Evolutionary conservation across 1,139 yeast species (phyloP).

Genomic region (Eremothecium coryli): DNA sequence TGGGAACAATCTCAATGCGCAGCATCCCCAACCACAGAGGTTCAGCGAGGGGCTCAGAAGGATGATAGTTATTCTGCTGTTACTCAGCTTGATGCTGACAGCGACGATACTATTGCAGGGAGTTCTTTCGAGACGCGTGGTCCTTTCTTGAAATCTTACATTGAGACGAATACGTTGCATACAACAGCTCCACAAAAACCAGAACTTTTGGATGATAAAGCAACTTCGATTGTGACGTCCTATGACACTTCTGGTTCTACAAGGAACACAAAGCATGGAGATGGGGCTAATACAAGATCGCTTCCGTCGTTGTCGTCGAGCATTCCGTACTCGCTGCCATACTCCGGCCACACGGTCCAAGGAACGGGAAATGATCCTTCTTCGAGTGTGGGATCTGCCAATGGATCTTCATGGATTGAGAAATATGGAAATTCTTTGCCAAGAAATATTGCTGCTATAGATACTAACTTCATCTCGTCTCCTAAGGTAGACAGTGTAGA

Average conservation of each 20-base stretch:
- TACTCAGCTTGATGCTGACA: constrained; percentile 22
- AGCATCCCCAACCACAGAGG: not conserved
- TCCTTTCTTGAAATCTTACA: constrained; percentile 26
- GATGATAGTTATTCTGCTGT: constrained; percentile 22
- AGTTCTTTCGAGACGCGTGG: constrained; percentile 12
- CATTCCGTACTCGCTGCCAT: constrained; percentile 67
- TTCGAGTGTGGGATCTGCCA: constrained; percentile 23
- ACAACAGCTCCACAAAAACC: constrained; percentile 24
- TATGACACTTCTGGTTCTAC: not conserved
- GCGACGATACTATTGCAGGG: constrained; percentile 12
- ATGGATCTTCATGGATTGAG: constrained; percentile 28
- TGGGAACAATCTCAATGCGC: not conserved
- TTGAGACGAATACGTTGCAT: constrained; percentile 30
- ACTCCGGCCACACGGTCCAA: constrained; percentile 25
- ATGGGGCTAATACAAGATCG: constrained; percentile 1
- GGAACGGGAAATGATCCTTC: constrained; percentile 13
- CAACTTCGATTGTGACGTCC: not conserved
- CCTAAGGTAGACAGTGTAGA: constrained; percentile 60
- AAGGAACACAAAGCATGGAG: not conserved
- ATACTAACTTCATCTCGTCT: constrained; percentile 56
- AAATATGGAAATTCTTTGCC: constrained; percentile 41
- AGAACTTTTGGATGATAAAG: too few relatives aligned
- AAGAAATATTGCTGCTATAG: constrained; percentile 40
- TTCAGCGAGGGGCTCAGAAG: not conserved
- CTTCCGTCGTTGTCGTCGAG: constrained; percentile 43